A percentile compares a stretch with the other conserved stretches of the same genome.
Evolutionary conservation across 805 yeast genomes (phyloP).

Genomic region (Saccharomycopsis fibuligera): DNA sequence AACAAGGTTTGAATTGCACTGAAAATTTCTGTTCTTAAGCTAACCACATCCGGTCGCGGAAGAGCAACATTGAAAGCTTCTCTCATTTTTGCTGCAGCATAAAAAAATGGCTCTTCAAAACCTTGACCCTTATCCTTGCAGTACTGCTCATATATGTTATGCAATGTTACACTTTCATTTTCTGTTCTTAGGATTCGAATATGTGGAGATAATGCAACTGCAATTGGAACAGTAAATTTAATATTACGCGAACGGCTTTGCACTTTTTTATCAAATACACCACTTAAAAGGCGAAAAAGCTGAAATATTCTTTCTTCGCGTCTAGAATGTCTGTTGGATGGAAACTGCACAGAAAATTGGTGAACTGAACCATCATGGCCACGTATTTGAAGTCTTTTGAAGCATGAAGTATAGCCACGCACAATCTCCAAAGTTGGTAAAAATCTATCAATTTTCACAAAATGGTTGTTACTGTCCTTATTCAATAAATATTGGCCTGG

Average conservation of each 20-base stretch:
- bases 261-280: slow-evolving; percentile 68
- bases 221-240: slow-evolving; percentile 80
- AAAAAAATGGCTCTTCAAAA: slow-evolving; percentile 86
- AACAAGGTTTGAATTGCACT: slow-evolving; percentile 76
- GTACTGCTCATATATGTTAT: slow-evolving; percentile 79
- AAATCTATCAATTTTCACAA: slow-evolving; percentile 88
- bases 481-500: slow-evolving; percentile 94
- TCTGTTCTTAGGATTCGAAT: slow-evolving; percentile 85
- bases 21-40: slow-evolving; percentile 76
- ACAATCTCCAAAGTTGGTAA: slow-evolving; percentile 81
- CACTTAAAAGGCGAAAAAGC: slow-evolving; percentile 80
- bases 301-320: slow-evolving; percentile 94
- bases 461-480: slow-evolving; percentile 80
- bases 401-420: slow-evolving; percentile 85
- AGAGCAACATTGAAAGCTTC: slow-evolving; percentile 65
- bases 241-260: slow-evolving; percentile 83
- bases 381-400: slow-evolving; percentile 78
- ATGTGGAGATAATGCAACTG: slow-evolving; percentile 91
- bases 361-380: slow-evolving; percentile 92
- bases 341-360: slow-evolving; percentile 92
- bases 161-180: slow-evolving; percentile 64
- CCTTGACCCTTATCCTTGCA: slow-evolving; percentile 68
- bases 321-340: slow-evolving; percentile 95
- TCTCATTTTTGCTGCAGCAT: slow-evolving; percentile 73
- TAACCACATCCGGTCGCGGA: slow-evolving; percentile 85